These are phyloP conservation scores for Scheffersomyces stambukii DNA, from an alignment of 1,139 yeast species.

Conservation along the genomic window DNA sequence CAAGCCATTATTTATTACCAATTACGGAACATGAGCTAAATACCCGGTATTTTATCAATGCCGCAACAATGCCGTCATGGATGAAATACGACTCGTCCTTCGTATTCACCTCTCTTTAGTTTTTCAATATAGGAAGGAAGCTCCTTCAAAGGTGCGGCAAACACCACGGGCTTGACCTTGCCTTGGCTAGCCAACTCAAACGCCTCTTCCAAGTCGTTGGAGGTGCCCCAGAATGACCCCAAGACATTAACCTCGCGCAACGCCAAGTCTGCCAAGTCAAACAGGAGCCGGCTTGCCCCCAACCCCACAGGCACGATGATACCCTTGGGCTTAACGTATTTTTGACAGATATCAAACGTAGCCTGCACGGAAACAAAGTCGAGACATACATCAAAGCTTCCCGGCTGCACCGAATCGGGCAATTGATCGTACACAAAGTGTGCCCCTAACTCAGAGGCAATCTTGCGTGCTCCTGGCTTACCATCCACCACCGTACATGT, in stretches of 20 bases:
- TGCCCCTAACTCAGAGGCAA: conserved; percentile 34
- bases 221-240: conserved; percentile 41
- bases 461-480: conserved; percentile 23
- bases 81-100: conserved; percentile 37
- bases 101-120: conserved; percentile 30
- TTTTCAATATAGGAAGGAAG: conserved; percentile 31
- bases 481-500: conserved; percentile 32
- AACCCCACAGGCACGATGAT: conserved; percentile 38
- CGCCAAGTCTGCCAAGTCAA: conserved; percentile 30
- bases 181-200: conserved; percentile 37
- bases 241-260: conserved; percentile 33
- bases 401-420: conserved; percentile 12
- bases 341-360: conserved; percentile 28
- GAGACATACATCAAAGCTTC: conserved; percentile 29
- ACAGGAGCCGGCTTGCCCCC: conserved; percentile 23
- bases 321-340: conserved; percentile 28
- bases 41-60: no score
- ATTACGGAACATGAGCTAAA: no score
- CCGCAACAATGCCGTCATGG: no score
- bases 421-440: conserved; percentile 26
- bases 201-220: conserved; percentile 36
- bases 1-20: no score
- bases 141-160: conserved; percentile 25
- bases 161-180: conserved; percentile 30
- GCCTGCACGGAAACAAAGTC: conserved; percentile 40